phyloP scores from a whole-genome alignment of 1,284 basidiomycete species.

The Fistulinella cinereoalba region DNA sequence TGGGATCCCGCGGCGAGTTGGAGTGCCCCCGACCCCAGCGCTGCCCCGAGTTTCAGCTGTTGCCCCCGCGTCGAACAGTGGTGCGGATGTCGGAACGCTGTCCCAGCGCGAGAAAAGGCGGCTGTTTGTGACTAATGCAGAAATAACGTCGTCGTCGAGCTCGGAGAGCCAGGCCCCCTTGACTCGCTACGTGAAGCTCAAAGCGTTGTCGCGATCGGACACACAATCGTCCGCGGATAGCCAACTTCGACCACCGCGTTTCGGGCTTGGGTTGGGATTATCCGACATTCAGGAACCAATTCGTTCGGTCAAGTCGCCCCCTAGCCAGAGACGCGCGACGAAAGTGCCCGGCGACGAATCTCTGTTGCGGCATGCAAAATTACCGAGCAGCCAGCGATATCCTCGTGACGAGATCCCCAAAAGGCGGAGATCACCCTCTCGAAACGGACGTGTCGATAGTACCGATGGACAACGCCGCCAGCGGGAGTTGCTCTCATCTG shows the following conservation, averaged over 20 bases:
- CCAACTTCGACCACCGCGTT: conserved; percentile 26
- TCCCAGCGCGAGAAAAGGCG: conserved; percentile 35
- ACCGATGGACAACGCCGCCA: conserved; percentile 16
- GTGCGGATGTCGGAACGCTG: conserved; percentile 5
- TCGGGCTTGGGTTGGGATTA: conserved; percentile 31
- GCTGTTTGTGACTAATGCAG: conserved; percentile 54
- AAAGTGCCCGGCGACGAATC: conserved; percentile 9
- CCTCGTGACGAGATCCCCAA: conserved; percentile 11
- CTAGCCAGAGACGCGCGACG: conserved; percentile 13
- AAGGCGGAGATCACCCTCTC: conserved; percentile 6
- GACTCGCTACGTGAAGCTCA: conserved; percentile 16
- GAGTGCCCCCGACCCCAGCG: conserved; percentile 14
- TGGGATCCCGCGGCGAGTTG: conserved; percentile 39
- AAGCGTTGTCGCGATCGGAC: conserved; percentile 14
- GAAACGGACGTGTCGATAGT: conserved; percentile 4
- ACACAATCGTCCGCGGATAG: conserved; percentile 23
- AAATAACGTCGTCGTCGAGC: conserved; percentile 45
- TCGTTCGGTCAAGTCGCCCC: conserved; percentile 6
- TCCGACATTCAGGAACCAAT: conserved; percentile 15
- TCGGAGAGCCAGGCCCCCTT: conserved; percentile 36
- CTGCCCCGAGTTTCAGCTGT: conserved; percentile 4
- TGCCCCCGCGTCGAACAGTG: background rate
- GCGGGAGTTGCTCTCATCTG: conserved; percentile 19
- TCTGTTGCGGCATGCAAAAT: conserved; percentile 5
- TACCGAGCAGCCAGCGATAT: conserved; percentile 6